Conservation (phyloP, 1,284 basidiomycete species). For the Sparassis latifolia region DNA sequence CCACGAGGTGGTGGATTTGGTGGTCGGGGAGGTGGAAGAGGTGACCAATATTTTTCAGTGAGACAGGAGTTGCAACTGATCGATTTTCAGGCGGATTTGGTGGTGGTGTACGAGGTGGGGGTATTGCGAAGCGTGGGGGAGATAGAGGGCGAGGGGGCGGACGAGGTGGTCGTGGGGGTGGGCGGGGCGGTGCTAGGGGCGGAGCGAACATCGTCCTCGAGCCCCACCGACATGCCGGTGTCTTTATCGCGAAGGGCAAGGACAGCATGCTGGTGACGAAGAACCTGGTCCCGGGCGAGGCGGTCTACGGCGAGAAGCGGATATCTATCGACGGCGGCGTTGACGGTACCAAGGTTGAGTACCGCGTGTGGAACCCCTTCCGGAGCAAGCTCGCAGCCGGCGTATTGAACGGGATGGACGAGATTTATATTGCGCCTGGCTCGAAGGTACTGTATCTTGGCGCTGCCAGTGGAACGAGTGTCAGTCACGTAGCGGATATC, state of each 20-base stretch:
- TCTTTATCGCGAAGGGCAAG: conserved; percentile 94
- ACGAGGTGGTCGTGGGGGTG: conserved; percentile 44
- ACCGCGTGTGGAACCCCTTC: conserved; percentile 99
- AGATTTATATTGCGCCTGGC: conserved; percentile 92
- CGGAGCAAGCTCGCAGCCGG: conserved; percentile 95
- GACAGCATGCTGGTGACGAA: conserved; percentile 97
- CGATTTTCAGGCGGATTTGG: conserved; percentile 21
- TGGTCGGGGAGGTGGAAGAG: conserved; percentile 24
- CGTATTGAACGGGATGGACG: conserved; percentile 91
- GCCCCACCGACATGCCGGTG: conserved; percentile 90
- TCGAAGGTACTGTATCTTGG: conserved; percentile 97
- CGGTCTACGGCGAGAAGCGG: conserved; percentile 98
- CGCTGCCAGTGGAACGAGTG: conserved; percentile 94
- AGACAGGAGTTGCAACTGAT: neutral
- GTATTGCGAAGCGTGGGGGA: conserved; percentile 33
- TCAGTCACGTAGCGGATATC: conserved; percentile 97
- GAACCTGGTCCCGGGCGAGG: conserved; percentile 96
- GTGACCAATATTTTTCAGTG: conserved; percentile 4
- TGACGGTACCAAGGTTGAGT: conserved; percentile 89
- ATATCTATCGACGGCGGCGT: conserved; percentile 76
- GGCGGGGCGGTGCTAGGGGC: conserved; percentile 63
- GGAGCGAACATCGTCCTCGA: conserved; percentile 89
- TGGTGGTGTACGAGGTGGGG: conserved; percentile 29
- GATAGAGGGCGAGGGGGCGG: conserved; percentile 34
- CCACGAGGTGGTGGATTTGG: conserved; percentile 16